Evolutionary conservation across 2,329 filamentous ascomycete species (phyloP).

Genomic region (Davidsoniella eucalypti): DNA sequence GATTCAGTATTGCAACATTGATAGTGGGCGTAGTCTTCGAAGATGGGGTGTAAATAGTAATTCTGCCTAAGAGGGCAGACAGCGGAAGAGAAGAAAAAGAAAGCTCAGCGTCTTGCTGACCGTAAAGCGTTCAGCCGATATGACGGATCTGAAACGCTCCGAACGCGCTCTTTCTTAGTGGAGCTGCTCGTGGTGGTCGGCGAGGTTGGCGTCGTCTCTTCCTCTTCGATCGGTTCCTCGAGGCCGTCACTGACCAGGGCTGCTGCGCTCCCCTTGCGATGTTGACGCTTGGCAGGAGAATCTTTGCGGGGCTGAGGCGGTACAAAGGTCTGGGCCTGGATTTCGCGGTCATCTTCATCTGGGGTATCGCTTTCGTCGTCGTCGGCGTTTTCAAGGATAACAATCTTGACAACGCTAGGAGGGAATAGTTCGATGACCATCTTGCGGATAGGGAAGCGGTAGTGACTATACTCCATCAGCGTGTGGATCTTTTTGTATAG

Average conservation of each 20-base stretch:
- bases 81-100: too few relatives aligned
- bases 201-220: slow-evolving; percentile 17
- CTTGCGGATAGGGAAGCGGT: slow-evolving; percentile 68
- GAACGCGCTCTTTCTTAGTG: slow-evolving; percentile 36
- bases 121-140: slow-evolving; percentile 7
- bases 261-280: slow-evolving; percentile 10
- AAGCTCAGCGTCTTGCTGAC: background rate
- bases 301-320: background rate
- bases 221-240: slow-evolving; percentile 16
- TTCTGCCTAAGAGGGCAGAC: too few relatives aligned
- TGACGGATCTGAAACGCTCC: slow-evolving; percentile 32
- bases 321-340: background rate
- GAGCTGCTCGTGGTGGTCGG: too few relatives aligned
- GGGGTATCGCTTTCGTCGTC: slow-evolving; percentile 42
- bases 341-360: slow-evolving; percentile 22
- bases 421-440: slow-evolving; percentile 93
- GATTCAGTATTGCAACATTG: too few relatives aligned
- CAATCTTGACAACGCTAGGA: slow-evolving; percentile 66
- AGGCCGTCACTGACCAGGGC: slow-evolving; percentile 5
- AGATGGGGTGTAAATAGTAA: too few relatives aligned
- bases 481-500: slow-evolving; percentile 77
- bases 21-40: too few relatives aligned
- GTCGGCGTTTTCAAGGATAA: slow-evolving; percentile 49
- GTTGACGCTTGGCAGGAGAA: slow-evolving; percentile 7
- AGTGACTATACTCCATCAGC: slow-evolving; percentile 77